Percentiles rank a stretch among this genome's conserved stretches.
These are phyloP conservation scores for Coniella vitis DNA, from an alignment of 2,329 filamentous ascomycete species.

Conservation along the genomic window DNA sequence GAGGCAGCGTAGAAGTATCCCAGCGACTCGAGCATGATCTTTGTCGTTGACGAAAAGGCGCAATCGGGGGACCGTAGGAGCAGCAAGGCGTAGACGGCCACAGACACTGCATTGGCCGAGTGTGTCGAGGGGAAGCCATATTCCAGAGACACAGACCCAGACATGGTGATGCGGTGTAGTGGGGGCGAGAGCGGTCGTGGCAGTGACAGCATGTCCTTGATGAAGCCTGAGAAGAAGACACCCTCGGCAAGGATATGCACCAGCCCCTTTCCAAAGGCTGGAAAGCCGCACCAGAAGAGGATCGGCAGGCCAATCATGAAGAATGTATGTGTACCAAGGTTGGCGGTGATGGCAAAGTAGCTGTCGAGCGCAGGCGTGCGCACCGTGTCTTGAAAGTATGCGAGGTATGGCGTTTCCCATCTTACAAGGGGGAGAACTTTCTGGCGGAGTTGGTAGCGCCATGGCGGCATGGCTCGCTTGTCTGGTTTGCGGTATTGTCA, in stretches of 20 bases:
- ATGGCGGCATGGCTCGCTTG: conserved; percentile 72
- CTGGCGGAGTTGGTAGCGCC: conserved; percentile 83
- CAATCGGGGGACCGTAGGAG: conserved; percentile 61
- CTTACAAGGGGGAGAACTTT: conserved; percentile 77
- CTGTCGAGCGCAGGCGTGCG: conserved; percentile 83
- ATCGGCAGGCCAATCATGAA: conserved; percentile 96
- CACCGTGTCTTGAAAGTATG: conserved; percentile 71
- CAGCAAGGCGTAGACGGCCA: conserved; percentile 76
- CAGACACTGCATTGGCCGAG: conserved; percentile 92
- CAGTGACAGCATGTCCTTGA: conserved; percentile 91
- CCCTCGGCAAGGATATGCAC: conserved; percentile 72
- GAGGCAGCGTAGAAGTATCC: conserved; percentile 83
- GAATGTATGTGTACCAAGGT: conserved; percentile 95
- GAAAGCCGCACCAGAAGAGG: conserved; percentile 92
- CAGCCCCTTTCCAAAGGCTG: conserved; percentile 72
- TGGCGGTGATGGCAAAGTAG: conserved; percentile 95
- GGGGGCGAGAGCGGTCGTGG: conserved; percentile 89
- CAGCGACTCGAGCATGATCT: conserved; percentile 56
- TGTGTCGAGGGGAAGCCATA: conserved; percentile 98
- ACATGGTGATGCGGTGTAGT: conserved; percentile 93
- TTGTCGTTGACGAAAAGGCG: conserved; percentile 50
- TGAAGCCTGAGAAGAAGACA: conserved; percentile 83
- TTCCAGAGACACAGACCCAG: conserved; percentile 85
- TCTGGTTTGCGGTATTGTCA: conserved; percentile 44
- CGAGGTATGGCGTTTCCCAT: conserved; percentile 92